Conservation (phyloP, 2,329 filamentous ascomycete species). For the Huntiella decipiens region DNA sequence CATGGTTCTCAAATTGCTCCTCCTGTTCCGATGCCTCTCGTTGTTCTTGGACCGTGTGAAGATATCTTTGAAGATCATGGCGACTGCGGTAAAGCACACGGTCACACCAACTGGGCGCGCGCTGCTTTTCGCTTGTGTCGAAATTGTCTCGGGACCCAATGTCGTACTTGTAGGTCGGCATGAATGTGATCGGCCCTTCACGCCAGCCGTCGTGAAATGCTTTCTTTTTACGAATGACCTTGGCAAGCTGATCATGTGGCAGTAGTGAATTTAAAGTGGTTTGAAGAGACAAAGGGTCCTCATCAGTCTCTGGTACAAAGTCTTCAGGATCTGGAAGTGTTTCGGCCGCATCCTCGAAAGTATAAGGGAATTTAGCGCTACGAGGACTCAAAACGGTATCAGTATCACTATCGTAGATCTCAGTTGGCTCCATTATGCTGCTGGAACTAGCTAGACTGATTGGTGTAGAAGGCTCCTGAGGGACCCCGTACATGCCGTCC, state of each 20-base stretch:
- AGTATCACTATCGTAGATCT: conserved; percentile 13
- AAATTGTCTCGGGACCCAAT: conserved; percentile 82
- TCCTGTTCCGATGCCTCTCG: conserved; percentile 48
- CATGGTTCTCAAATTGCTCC: conserved; percentile 66
- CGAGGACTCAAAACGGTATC: conserved; percentile 9
- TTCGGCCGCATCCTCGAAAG: conserved; percentile 1
- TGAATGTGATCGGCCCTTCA: conserved; percentile 71
- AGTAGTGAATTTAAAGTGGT: conserved; percentile 75
- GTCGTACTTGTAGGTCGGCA: conserved; percentile 97
- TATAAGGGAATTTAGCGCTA: conserved; percentile 7
- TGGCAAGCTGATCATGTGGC: conserved; percentile 70
- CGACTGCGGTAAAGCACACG: conserved; percentile 73
- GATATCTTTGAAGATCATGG: conserved; percentile 46
- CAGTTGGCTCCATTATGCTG: conserved; percentile 11
- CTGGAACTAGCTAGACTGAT: conserved; percentile 18
- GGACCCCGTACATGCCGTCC: conserved; percentile 51
- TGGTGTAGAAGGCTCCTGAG: conserved; percentile 11
- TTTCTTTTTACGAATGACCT: conserved; percentile 55
- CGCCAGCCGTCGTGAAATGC: conserved; percentile 82
- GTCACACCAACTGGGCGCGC: conserved; percentile 93
- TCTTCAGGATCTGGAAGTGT: conserved; percentile 43
- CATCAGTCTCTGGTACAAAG: conserved; percentile 44
- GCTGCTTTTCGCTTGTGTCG: conserved; percentile 85
- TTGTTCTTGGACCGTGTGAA: conserved; percentile 42
- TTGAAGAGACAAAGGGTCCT: conserved; percentile 72